These are phyloP conservation scores for Suhomyces canberraensis DNA, from an alignment of 805 yeast genomes.

Conservation along the genomic window DNA sequence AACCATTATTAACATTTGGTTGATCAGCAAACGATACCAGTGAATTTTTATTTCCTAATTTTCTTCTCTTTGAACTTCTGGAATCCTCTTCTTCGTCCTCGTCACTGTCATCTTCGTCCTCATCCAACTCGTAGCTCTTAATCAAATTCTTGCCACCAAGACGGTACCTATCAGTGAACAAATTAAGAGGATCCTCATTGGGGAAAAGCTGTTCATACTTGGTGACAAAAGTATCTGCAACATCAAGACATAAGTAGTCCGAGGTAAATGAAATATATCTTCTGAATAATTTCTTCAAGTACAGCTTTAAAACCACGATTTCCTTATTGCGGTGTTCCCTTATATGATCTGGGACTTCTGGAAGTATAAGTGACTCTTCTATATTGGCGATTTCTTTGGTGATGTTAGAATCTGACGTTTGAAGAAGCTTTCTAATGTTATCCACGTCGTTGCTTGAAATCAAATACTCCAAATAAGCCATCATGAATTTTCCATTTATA, in stretches of 20 bases:
- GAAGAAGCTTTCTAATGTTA: slow-evolving; percentile 80
- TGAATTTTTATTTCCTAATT: neutral
- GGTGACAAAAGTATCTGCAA: slow-evolving; percentile 61
- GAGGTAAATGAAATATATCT: slow-evolving; percentile 67
- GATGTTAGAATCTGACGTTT: slow-evolving; percentile 60
- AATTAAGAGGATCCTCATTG: slow-evolving; percentile 44
- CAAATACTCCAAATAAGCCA: slow-evolving; percentile 69
- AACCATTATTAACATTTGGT: neutral
- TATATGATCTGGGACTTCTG: slow-evolving; percentile 45
- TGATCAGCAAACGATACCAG: neutral
- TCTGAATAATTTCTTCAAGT: slow-evolving; percentile 30
- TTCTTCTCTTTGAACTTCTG: slow-evolving; percentile 11
- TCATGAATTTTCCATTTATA: slow-evolving; percentile 58
- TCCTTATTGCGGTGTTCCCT: slow-evolving; percentile 25
- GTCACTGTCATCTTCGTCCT: slow-evolving; percentile 16
- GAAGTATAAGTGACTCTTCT: slow-evolving; percentile 21
- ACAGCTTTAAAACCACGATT: slow-evolving; percentile 21
- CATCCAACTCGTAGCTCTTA: slow-evolving; percentile 35
- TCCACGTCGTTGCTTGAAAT: slow-evolving; percentile 63
- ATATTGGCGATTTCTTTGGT: slow-evolving; percentile 32
- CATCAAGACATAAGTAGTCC: slow-evolving; percentile 64
- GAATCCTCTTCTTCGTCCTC: slow-evolving; percentile 21
- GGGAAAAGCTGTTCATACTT: slow-evolving; percentile 68
- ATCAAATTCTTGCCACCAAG: slow-evolving; percentile 36
- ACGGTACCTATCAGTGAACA: slow-evolving; percentile 38